A percentile compares a stretch with the other conserved stretches of the same genome.
Conservation (phyloP, 495 filamentous ascomycete genomes). For the Daldinia loculata region DNA sequence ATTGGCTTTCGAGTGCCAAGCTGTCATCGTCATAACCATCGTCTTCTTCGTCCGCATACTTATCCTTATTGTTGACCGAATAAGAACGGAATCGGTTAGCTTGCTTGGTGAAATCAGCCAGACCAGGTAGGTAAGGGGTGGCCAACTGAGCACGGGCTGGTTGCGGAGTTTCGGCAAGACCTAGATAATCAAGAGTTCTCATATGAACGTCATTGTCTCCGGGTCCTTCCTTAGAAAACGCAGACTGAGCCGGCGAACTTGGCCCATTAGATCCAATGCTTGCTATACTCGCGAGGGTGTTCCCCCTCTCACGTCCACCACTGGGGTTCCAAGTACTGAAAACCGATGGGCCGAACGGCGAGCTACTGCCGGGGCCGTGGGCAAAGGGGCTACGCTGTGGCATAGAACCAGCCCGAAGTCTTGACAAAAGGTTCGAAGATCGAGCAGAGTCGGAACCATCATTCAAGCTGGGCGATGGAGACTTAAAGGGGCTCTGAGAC, state of each 20-base stretch:
- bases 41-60: conserved; percentile 94
- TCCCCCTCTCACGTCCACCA: conserved; percentile 72
- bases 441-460: conserved; percentile 67
- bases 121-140: conserved; percentile 79
- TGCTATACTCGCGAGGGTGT: conserved; percentile 85
- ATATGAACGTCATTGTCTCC: conserved; percentile 85
- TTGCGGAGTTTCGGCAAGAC: conserved; percentile 92
- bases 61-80: conserved; percentile 98
- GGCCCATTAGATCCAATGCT: conserved; percentile 79
- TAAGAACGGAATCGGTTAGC: conserved; percentile 93
- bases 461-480: conserved; percentile 73
- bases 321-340: conserved; percentile 87
- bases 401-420: conserved; percentile 93
- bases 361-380: conserved; percentile 58
- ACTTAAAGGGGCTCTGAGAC: conserved; percentile 88
- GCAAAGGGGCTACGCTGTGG: conserved; percentile 82
- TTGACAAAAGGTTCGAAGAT: conserved; percentile 79
- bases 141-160: conserved; percentile 75
- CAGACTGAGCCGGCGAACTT: conserved; percentile 86
- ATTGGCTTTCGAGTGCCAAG: conserved; percentile 75
- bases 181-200: conserved; percentile 94
- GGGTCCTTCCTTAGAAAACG: conserved; percentile 87
- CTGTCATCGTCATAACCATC: conserved; percentile 79
- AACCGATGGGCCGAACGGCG: conserved; percentile 86
- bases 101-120: conserved; percentile 77